phyloP scores from a whole-genome alignment of 202 grass and related monocot genomes.

The Hordeum pubiflorum region DNA sequence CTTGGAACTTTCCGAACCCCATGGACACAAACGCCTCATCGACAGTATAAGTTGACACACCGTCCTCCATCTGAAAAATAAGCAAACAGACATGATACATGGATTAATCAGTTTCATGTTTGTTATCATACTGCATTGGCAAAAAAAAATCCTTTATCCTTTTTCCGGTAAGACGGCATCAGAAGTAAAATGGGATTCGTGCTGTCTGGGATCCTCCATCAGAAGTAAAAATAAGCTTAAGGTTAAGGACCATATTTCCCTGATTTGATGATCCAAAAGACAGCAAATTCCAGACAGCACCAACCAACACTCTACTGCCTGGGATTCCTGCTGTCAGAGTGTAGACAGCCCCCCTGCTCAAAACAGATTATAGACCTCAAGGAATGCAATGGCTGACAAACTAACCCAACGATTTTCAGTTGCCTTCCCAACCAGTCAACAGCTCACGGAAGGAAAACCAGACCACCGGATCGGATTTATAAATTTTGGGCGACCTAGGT shows the following conservation, averaged over 20 bases:
- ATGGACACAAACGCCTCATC: constrained; percentile 80
- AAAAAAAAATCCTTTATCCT: background rate
- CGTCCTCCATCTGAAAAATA: constrained; percentile 78
- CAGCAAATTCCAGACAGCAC: background rate
- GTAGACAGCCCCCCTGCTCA: background rate
- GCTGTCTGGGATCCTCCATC: background rate
- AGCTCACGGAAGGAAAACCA: background rate
- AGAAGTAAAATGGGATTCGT: background rate
- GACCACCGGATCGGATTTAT: background rate
- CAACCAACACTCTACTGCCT: background rate
- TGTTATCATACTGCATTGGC: background rate
- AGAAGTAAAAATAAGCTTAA: background rate
- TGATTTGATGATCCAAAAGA: background rate
- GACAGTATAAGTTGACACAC: constrained; percentile 60
- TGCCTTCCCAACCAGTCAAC: background rate
- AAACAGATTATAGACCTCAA: background rate
- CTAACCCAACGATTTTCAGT: constrained; percentile 8
- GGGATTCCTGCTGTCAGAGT: background rate
- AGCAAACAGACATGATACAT: background rate
- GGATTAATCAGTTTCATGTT: background rate
- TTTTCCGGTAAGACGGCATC: background rate
- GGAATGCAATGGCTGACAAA: background rate
- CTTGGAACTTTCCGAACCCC: constrained; percentile 91
- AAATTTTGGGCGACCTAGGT: background rate
- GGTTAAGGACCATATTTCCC: background rate